Percentiles rank a stretch among this genome's conserved stretches.
Conservation (phyloP, 176 grass and related monocot species). For the Dendrocalamus sinicus region DNA sequence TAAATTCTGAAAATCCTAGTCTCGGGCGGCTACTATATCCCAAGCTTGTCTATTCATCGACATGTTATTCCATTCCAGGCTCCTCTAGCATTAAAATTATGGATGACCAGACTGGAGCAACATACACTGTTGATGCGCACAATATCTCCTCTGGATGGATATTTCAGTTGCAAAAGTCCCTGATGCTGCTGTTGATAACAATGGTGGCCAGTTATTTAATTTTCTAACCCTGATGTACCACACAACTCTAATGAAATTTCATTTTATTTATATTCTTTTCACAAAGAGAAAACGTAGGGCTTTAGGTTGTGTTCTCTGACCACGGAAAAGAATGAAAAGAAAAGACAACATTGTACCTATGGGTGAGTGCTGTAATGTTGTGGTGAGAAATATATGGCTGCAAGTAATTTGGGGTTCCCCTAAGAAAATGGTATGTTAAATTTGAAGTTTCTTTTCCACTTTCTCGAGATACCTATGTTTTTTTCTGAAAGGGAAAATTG, state of each 20-base stretch:
- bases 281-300: conserved; percentile 34
- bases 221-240: conserved; percentile 42
- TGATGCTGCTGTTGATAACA: conserved; percentile 54
- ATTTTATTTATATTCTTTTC: conserved; percentile 58
- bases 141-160: conserved; percentile 60
- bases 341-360: conserved; percentile 15
- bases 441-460: background rate
- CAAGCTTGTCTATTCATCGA: conserved; percentile 20
- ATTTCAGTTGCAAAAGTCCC: conserved; percentile 47
- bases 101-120: conserved; percentile 61
- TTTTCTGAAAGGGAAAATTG: too few relatives aligned
- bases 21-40: background rate
- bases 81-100: conserved; percentile 91
- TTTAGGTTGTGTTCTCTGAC: conserved; percentile 48
- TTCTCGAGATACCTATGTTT: too few relatives aligned
- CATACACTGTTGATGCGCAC: conserved; percentile 61
- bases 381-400: conserved; percentile 22
- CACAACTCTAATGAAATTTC: conserved; percentile 36
- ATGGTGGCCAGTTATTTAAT: conserved; percentile 48
- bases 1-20: conserved; percentile 26
- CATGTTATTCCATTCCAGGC: conserved; percentile 54
- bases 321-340: conserved; percentile 4
- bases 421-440: background rate
- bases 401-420: conserved; percentile 1
- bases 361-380: conserved; percentile 37